Base-by-base conservation (phyloP, 176 grass and related monocot species). In the Carex kokanica region DNA sequence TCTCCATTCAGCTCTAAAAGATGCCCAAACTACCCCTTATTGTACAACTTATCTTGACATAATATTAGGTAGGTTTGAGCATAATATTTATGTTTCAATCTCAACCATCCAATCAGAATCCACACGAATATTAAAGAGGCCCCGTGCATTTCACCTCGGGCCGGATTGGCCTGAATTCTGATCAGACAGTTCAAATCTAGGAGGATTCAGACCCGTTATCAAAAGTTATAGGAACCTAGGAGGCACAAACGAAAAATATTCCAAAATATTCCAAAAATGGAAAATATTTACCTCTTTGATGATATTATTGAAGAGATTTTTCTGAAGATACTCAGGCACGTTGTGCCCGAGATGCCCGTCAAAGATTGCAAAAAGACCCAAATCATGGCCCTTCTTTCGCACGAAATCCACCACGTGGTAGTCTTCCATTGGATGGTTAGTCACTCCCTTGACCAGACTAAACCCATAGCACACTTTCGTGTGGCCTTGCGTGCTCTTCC, bases 351-450 rank as follows among this genome's bases (percentile, higher is more conserved):
- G 78, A 96, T 96, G 93, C 4, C 93, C 90, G 8, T 96, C 93
- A 74, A 83, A 96, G 9, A 96, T 93, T 57, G 87, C 93, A 58
- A 96, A 96, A 79, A 96, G 83, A 29, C 87, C 93, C 80, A 96
- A 81, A 77, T 91, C 87, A 1, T 79, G 81, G 56, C 83, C 88
- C 34, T 90, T 88, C 1, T 16, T 81, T 18, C 83, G 81, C 1
- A 69, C 18, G 61, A 96, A 91, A 45, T 93, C 88, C 0, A 69
- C 90, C 1, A 96, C 87, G 79, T 91, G 90, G 78, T 75, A 96
- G 81, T 96, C 93, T 87, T 96, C 93, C 93, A 96, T 96, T 3
- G 93, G 87, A 88, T 96, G 93, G 74, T 87, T 91, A 8, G 87
- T 88, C 83, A 72, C 88, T 41, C 93, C 93, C 82, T 86, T 89